Conservation (phyloP, 495 filamentous ascomycete genomes). For the Aspergillus biplanus region DNA sequence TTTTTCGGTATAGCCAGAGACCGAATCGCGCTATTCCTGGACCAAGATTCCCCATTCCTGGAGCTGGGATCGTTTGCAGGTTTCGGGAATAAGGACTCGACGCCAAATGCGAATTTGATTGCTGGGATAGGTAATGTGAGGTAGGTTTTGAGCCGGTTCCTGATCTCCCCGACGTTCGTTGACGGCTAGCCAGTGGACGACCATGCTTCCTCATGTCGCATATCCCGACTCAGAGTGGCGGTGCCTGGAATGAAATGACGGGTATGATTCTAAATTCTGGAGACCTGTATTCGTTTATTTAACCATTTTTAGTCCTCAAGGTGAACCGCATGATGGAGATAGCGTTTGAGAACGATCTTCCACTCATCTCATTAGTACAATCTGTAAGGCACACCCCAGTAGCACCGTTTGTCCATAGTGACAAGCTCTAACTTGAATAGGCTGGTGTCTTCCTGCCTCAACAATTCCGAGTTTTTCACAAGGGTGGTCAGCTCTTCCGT, state of each 20-base stretch:
- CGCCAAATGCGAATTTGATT: slow-evolving; percentile 31
- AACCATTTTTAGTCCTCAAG: slow-evolving; percentile 28
- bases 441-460: slow-evolving; percentile 40
- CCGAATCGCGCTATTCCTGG: slow-evolving; percentile 28
- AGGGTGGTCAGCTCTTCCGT: slow-evolving; percentile 38
- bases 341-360: slow-evolving; percentile 36
- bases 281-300: background rate
- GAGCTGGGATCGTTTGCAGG: slow-evolving; percentile 31
- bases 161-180: background rate
- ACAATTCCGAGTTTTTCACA: slow-evolving; percentile 40
- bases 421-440: slow-evolving; percentile 19
- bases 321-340: slow-evolving; percentile 38
- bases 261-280: background rate
- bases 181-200: slow-evolving; percentile 17
- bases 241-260: slow-evolving; percentile 37
- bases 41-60: slow-evolving; percentile 31
- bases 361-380: slow-evolving; percentile 37
- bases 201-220: slow-evolving; percentile 34
- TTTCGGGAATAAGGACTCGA: slow-evolving; percentile 27
- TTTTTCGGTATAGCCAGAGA: slow-evolving; percentile 22
- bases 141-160: background rate
- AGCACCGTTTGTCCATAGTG: background rate
- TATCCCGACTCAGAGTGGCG: slow-evolving; percentile 33
- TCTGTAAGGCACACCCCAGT: slow-evolving; percentile 25
- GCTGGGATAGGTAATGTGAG: slow-evolving; percentile 31